Evolutionary conservation across 1,284 basidiomycete genomes (phyloP), one percentile per base, ranked within the genome.

Genomic region (Fomes fomentarius): DNA sequence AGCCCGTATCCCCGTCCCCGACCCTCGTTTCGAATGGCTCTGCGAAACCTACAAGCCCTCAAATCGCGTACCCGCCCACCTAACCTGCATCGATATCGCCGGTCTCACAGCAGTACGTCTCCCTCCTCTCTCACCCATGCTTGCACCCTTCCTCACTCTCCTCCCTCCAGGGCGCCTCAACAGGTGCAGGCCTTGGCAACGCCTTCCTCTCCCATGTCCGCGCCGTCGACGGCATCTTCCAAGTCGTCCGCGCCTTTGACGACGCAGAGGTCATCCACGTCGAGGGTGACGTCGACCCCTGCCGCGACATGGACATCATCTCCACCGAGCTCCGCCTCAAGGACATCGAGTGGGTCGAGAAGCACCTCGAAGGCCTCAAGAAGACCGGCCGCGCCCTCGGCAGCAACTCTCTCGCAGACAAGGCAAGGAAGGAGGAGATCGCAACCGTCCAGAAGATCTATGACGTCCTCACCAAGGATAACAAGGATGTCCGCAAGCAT

Each of bases 201-300:
- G 89, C 94, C 39, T 99, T 99, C 82, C 78, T 99, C 75, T 95
- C 94, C 30, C 94, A 99, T 73, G 96, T 99, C 46, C 91, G 97
- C 56, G 92, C 96, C 22, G 97, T 99, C 60, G 97, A 99, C 71
- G 97, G 97, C 69, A 99, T 99, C 72, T 99, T 99, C 83, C 97
- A 99, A 74, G 89, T 98, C 60, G 89, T 99, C 52, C 93, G 97
- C 65, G 95, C 96, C 7, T 99, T 99, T 71, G 96, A 98, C 70
- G 97, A 99, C 68, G 91, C 94, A 33, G 97, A 99, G 70, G 95
- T 99, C 70, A 98, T 94, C 64, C 97, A 99, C 75, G 97, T 99
- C 66, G 97, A 99, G 75, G 97, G 97, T 49, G 97, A 99, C 63
- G 95, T 99, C 55, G 82, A 99, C 75, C 97, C 97, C 19, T 66